These are phyloP conservation scores for Oryza nivara DNA, from an alignment of 176 grass and related monocot genomes.

Conservation along the genomic window DNA sequence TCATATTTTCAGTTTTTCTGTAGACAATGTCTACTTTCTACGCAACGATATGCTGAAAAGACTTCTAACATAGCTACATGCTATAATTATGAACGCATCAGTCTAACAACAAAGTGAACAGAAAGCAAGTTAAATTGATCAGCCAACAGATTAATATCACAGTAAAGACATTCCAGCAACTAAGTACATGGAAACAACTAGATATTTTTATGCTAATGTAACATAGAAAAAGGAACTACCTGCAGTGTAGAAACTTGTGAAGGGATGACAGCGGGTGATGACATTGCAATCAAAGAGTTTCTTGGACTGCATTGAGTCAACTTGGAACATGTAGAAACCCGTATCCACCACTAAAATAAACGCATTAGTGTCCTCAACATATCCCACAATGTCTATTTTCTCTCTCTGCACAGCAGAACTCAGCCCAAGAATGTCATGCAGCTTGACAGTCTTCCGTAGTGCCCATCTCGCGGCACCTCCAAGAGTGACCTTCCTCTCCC, in stretches of 20 bases:
- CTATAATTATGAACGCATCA: neutral
- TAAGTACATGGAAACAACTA: neutral
- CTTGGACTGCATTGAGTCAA: neutral
- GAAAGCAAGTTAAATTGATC: neutral
- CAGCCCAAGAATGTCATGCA: constrained; percentile 7
- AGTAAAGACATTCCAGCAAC: neutral
- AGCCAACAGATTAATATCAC: neutral
- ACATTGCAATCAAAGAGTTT: neutral
- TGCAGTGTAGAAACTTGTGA: constrained; percentile 9
- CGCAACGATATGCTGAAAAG: too few species aligned
- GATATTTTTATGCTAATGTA: neutral
- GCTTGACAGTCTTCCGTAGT: neutral
- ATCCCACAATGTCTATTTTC: neutral
- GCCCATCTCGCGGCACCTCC: neutral
- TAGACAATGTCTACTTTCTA: too few species aligned
- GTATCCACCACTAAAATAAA: neutral
- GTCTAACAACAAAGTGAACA: too few species aligned
- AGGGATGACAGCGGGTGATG: neutral
- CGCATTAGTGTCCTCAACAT: neutral
- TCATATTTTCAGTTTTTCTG: too few species aligned
- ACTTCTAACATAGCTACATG: too few species aligned
- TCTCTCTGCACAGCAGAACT: neutral
- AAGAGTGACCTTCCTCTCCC: neutral
- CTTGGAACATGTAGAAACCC: neutral
- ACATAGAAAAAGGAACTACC: neutral